Conservation (phyloP, 2,329 filamentous ascomycete genomes). For the Ophiocordyceps camponoti-leonardi region DNA sequence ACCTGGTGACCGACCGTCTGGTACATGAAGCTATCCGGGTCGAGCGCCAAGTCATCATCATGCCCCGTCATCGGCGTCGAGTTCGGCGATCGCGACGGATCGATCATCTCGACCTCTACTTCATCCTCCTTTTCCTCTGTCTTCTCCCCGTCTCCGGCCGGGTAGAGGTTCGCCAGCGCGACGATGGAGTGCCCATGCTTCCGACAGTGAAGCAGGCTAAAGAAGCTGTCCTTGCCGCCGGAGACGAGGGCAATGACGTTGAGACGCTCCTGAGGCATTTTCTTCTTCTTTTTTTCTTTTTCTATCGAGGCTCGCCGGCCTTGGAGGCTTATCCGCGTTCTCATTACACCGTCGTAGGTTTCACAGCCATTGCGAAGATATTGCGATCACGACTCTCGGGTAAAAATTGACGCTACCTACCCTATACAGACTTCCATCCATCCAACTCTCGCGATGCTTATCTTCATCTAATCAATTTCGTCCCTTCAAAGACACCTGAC, state of each 20-base stretch:
- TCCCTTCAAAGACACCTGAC: too few relatives aligned
- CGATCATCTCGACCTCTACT: background rate
- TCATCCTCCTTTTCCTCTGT: background rate
- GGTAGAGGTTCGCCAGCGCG: slow-evolving; percentile 79
- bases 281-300: background rate
- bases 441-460: too few relatives aligned
- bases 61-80: background rate
- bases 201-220: slow-evolving; percentile 77
- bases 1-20: slow-evolving; percentile 87
- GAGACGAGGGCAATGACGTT: slow-evolving; percentile 88
- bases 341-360: too few relatives aligned
- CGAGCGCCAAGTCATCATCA: slow-evolving; percentile 3
- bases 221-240: slow-evolving; percentile 94
- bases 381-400: too few relatives aligned
- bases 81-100: background rate
- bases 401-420: too few relatives aligned
- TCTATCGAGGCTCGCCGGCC: background rate
- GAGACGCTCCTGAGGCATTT: slow-evolving; percentile 18
- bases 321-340: too few relatives aligned
- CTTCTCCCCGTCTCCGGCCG: background rate
- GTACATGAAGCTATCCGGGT: slow-evolving; percentile 98
- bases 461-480: too few relatives aligned
- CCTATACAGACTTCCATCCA: too few relatives aligned
- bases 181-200: slow-evolving; percentile 72
- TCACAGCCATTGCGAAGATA: too few relatives aligned